Evolutionary conservation across 1,139 yeast species (phyloP).

Genomic region (Scheffersomyces cryptocercus): DNA sequence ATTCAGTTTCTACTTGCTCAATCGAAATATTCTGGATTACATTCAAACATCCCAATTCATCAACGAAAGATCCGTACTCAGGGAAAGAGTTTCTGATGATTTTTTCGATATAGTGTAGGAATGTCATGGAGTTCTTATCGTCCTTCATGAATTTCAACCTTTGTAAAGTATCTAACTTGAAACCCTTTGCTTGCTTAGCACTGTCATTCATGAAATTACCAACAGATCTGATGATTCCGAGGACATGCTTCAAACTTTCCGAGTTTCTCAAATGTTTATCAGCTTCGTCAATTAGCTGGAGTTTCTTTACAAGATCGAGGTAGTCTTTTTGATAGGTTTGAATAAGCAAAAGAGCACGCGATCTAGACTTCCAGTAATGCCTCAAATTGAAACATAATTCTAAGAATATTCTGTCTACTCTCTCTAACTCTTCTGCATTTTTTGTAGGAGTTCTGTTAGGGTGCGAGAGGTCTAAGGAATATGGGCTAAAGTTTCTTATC

Average conservation of each 20-base stretch:
- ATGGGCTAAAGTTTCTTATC: constrained; percentile 70
- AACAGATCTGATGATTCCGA: constrained; percentile 76
- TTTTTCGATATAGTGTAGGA: constrained; percentile 84
- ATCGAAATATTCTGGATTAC: constrained; percentile 69
- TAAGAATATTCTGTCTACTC: constrained; percentile 79
- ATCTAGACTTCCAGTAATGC: constrained; percentile 83
- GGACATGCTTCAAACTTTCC: constrained; percentile 61
- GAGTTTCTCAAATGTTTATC: constrained; percentile 62
- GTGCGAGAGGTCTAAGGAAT: constrained; percentile 52
- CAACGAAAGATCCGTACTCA: constrained; percentile 71
- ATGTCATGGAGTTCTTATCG: constrained; percentile 72
- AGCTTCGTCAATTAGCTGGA: constrained; percentile 69
- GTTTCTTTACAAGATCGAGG: constrained; percentile 61
- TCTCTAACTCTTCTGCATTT: constrained; percentile 63
- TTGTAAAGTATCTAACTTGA: constrained; percentile 78
- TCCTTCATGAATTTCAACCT: constrained; percentile 86
- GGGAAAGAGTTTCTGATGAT: constrained; percentile 77
- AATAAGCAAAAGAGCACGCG: constrained; percentile 70
- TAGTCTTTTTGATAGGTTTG: constrained; percentile 76
- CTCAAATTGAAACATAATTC: constrained; percentile 77
- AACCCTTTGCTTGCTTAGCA: constrained; percentile 80
- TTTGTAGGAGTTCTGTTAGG: constrained; percentile 48
- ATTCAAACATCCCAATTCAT: constrained; percentile 67
- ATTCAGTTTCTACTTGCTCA: constrained; percentile 75
- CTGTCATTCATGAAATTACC: constrained; percentile 94